phyloP scores from a whole-genome alignment of 257 asterid genomes.

The Solanum gracilifrons region DNA sequence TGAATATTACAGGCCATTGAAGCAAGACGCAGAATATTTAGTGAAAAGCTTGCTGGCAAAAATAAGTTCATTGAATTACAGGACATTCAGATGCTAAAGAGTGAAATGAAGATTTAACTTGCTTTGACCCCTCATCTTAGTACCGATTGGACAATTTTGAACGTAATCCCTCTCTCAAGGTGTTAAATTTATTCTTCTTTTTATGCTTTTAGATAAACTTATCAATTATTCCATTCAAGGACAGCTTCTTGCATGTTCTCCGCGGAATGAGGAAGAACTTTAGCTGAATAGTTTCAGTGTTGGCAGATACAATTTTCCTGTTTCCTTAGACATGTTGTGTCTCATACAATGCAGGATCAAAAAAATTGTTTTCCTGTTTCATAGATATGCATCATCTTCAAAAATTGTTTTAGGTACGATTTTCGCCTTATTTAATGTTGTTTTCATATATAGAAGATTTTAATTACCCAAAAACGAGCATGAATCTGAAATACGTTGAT shows the following conservation, averaged over 20 bases:
- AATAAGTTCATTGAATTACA: neutral
- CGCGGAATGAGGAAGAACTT: neutral
- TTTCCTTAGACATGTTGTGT: too few relatives aligned
- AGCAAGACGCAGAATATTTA: slow-evolving; percentile 33
- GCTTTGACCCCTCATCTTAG: neutral
- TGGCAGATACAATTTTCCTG: neutral
- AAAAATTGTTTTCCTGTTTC: too few relatives aligned
- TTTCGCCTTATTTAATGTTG: too few relatives aligned
- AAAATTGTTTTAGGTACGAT: too few relatives aligned
- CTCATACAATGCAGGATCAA: too few relatives aligned
- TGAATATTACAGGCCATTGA: slow-evolving; percentile 28
- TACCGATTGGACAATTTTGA: neutral
- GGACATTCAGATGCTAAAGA: neutral
- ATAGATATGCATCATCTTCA: too few relatives aligned
- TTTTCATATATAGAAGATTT: too few relatives aligned
- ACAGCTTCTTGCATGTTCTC: neutral
- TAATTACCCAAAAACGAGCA: too few relatives aligned
- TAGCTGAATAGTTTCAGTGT: neutral
- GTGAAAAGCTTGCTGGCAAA: slow-evolving; percentile 4
- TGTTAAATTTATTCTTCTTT: neutral
- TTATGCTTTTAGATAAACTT: neutral
- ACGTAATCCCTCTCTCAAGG: neutral
- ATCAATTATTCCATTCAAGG: neutral
- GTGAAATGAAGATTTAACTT: neutral
- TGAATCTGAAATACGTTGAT: too few relatives aligned